phyloP scores from a whole-genome alignment of 805 yeast genomes.

The Zygotorulaspora florentina region DNA sequence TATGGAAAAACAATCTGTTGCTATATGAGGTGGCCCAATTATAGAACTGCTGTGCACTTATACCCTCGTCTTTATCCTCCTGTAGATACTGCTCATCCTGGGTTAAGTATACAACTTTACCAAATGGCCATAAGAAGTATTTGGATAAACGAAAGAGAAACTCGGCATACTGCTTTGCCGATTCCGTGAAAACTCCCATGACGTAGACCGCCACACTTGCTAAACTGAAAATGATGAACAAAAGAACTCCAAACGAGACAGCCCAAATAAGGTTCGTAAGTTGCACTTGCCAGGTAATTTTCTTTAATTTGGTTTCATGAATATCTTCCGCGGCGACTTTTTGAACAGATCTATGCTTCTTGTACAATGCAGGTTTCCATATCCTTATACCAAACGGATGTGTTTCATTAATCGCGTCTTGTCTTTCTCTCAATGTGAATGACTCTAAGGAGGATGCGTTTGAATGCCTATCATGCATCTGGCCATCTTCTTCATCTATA shows the following conservation, averaged over 20 bases:
- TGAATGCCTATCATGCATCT: conserved; percentile 28
- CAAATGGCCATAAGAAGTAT: conserved; percentile 84
- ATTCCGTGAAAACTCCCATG: conserved; percentile 40
- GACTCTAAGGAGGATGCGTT: conserved; percentile 60
- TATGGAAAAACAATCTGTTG: conserved; percentile 68
- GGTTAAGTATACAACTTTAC: conserved; percentile 74
- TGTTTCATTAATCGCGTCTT: conserved; percentile 91
- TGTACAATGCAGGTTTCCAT: conserved; percentile 97
- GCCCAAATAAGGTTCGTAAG: conserved; percentile 74
- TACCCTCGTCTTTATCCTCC: conserved; percentile 88
- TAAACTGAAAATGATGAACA: conserved; percentile 44
- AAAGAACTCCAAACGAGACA: conserved; percentile 60
- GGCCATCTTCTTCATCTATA: conserved; percentile 33
- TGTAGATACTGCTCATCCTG: conserved; percentile 74
- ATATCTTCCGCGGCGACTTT: conserved; percentile 89
- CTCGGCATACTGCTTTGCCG: conserved; percentile 59
- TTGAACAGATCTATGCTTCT: conserved; percentile 87
- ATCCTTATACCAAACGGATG: conserved; percentile 98
- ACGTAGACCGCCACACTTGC: conserved; percentile 42
- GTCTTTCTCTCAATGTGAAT: conserved; percentile 84
- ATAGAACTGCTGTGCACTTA: conserved; percentile 76
- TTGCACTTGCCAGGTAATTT: conserved; percentile 57
- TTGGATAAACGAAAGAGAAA: conserved; percentile 57
- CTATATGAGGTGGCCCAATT: conserved; percentile 78
- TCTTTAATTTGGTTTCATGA: conserved; percentile 62